Conservation (phyloP, 2,329 filamentous ascomycete species). For the Fusarium luffae region DNA sequence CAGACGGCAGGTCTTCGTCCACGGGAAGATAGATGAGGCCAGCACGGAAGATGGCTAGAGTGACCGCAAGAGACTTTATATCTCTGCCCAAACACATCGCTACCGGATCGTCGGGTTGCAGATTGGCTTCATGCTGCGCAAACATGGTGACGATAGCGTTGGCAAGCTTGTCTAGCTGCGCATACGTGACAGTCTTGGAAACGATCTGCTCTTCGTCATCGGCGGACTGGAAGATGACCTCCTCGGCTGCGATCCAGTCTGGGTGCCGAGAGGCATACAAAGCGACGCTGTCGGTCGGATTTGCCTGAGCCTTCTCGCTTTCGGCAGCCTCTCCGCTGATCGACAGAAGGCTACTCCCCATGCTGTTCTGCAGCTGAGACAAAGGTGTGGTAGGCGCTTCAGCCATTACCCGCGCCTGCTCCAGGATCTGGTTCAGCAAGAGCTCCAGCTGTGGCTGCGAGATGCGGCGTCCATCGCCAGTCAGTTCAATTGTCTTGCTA, state of each 20-base stretch:
- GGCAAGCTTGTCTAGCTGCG: neutral
- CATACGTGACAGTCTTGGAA: conserved; percentile 10
- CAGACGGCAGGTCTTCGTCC: conserved; percentile 1
- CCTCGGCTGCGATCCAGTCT: conserved; percentile 20
- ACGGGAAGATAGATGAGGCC: conserved; percentile 14
- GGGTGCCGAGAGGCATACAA: neutral
- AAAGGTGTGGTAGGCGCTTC: neutral
- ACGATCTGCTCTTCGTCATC: neutral
- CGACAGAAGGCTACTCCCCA: neutral
- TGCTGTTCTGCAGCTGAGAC: neutral
- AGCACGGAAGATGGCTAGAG: conserved; percentile 21
- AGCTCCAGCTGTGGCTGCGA: conserved; percentile 17
- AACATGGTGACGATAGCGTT: neutral
- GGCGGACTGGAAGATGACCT: conserved; percentile 1
- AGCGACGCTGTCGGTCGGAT: neutral
- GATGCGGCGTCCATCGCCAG: conserved; percentile 21
- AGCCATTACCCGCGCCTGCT: conserved; percentile 2
- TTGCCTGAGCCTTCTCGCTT: fast-evolving
- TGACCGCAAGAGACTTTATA: conserved; percentile 13
- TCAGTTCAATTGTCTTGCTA: conserved; percentile 2
- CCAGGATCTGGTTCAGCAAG: conserved; percentile 12
- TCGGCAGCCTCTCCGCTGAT: neutral
- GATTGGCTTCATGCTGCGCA: neutral
- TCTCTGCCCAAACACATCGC: conserved; percentile 19
- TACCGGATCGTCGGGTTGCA: conserved; percentile 4